Conservation (phyloP, 225 moss, liverwort and hornwort species). For the Rhytidiadelphus loreus region DNA sequence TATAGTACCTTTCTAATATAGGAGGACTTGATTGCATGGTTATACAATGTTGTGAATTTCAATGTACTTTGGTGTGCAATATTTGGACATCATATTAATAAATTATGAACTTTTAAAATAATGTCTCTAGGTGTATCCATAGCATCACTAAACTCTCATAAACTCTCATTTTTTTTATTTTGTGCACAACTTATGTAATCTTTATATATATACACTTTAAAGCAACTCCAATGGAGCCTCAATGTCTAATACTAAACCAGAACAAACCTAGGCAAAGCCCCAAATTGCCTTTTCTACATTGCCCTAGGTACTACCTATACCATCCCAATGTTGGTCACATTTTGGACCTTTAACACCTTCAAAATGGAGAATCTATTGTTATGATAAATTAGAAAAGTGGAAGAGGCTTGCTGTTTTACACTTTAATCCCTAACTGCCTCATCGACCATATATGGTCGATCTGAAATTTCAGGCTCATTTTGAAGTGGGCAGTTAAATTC, state of each 20-base stretch:
- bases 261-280: accelerated
- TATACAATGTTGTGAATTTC: background rate
- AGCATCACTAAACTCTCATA: accelerated
- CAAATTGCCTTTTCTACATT: background rate
- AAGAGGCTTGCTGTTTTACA: background rate
- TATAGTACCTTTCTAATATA: no score
- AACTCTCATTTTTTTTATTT: background rate
- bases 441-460: no score
- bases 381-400: no score
- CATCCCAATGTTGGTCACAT: accelerated
- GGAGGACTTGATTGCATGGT: no score
- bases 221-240: accelerated
- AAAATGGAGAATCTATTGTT: background rate
- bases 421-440: no score
- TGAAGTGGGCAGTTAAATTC: no score
- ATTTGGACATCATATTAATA: no score
- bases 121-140: no score
- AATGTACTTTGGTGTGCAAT: accelerated
- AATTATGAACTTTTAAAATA: background rate
- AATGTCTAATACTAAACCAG: accelerated
- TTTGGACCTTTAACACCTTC: background rate
- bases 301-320: accelerated
- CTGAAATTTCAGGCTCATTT: no score
- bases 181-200: background rate
- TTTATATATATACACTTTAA: background rate